Evolutionary conservation across 345 rosid genomes (phyloP).

Genomic region (Citropsis articulata): DNA sequence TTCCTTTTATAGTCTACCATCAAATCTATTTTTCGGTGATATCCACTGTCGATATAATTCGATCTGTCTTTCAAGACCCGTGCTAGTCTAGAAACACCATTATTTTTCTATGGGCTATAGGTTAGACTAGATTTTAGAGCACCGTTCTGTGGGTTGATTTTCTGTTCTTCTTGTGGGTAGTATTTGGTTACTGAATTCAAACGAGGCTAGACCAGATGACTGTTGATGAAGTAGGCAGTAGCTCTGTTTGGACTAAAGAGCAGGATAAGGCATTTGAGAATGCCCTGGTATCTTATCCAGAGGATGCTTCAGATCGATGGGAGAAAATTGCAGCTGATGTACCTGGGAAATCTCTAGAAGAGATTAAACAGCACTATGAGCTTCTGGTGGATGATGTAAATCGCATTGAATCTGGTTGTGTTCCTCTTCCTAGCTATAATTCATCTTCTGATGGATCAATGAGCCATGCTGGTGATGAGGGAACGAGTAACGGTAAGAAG

Average conservation of each 20-base stretch:
- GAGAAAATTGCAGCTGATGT: conserved; percentile 80
- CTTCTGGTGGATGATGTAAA: conserved; percentile 74
- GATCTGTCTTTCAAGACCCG: conserved; percentile 26
- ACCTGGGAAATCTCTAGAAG: conserved; percentile 75
- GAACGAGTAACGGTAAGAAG: conserved; percentile 65
- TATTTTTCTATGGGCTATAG: conserved; percentile 22
- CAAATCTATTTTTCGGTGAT: conserved; percentile 15
- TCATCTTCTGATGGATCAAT: conserved; percentile 57
- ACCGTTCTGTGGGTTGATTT: conserved; percentile 19
- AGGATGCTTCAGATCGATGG: conserved; percentile 64
- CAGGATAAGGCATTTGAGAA: conserved; percentile 91
- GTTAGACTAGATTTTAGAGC: conserved; percentile 16
- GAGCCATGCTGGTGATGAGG: conserved; percentile 67
- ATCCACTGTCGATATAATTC: conserved; percentile 19
- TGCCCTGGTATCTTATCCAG: conserved; percentile 65
- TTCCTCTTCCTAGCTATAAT: conserved; percentile 71
- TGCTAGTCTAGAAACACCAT: conserved; percentile 14
- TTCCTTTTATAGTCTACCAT: conserved; percentile 15
- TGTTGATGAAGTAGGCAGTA: conserved; percentile 59
- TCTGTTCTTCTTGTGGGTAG: conserved; percentile 16
- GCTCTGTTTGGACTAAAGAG: conserved; percentile 76
- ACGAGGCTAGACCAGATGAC: conserved; percentile 49
- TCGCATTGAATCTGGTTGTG: conserved; percentile 84
- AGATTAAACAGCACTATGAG: conserved; percentile 76
- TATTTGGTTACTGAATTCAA: conserved; percentile 17